Evolutionary conservation across 2,329 filamentous ascomycete species (phyloP).

Genomic region (Aspergillus aculeatus): DNA sequence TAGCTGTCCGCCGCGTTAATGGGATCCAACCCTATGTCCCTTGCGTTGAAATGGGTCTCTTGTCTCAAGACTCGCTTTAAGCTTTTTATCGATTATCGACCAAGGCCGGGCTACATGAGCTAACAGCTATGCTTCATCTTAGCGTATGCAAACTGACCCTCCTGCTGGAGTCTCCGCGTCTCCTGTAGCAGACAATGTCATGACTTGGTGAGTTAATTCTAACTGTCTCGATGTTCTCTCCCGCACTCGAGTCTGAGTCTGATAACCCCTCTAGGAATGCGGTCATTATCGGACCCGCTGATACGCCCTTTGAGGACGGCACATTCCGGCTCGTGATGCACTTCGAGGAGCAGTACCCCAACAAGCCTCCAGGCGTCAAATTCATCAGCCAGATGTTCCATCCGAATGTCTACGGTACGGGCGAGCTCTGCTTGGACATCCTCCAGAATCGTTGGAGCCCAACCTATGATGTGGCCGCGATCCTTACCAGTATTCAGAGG

Average conservation of each 20-base stretch:
- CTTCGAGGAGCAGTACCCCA: slow-evolving; percentile 98
- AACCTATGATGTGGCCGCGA: slow-evolving; percentile 95
- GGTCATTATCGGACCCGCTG: slow-evolving; percentile 93
- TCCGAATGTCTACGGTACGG: slow-evolving; percentile 95
- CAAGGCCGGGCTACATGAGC: slow-evolving; percentile 1
- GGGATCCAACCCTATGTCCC: background rate
- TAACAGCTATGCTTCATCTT: slow-evolving; percentile 13
- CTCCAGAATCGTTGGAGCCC: slow-evolving; percentile 98
- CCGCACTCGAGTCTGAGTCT: background rate
- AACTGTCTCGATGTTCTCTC: background rate
- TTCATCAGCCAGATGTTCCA: slow-evolving; percentile 99
- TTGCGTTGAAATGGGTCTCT: background rate
- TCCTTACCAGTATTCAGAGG: slow-evolving; percentile 97
- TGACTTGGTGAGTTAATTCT: slow-evolving; percentile 35
- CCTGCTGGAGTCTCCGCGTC: slow-evolving; percentile 95
- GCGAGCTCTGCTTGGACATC: slow-evolving; percentile 94
- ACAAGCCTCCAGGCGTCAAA: slow-evolving; percentile 96
- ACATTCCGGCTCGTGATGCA: slow-evolving; percentile 98
- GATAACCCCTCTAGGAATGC: slow-evolving; percentile 69
- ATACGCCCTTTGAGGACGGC: slow-evolving; percentile 97
- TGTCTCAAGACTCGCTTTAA: background rate
- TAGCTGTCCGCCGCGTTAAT: background rate
- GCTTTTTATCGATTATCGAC: background rate
- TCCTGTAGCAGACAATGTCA: slow-evolving; percentile 66
- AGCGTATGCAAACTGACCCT: slow-evolving; percentile 99